phyloP scores from a whole-genome alignment of 805 yeast genomes.

The Isabelozyma pseudorhagii region DNA sequence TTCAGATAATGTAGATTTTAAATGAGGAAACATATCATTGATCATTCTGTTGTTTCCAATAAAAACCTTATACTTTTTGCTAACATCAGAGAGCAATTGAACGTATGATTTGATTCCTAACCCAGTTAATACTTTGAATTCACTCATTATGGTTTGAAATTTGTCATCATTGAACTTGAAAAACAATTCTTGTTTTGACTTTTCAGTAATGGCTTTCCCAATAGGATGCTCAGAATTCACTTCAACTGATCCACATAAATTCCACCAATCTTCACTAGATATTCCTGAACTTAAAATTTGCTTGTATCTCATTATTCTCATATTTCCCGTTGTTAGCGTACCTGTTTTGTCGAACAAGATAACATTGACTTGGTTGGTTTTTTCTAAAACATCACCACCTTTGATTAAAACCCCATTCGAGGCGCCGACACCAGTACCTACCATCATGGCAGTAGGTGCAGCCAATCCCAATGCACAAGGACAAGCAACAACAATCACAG shows the following conservation, averaged over 20 bases:
- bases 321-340: slow-evolving; percentile 82
- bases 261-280: slow-evolving; percentile 43
- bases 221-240: slow-evolving; percentile 81
- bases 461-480: slow-evolving; percentile 98
- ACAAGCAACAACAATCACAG: slow-evolving; percentile 96
- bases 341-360: slow-evolving; percentile 95
- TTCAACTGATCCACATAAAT: slow-evolving; percentile 58
- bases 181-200: slow-evolving; percentile 24
- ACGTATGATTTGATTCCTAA: slow-evolving; percentile 42
- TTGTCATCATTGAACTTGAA: slow-evolving; percentile 29
- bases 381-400: slow-evolving; percentile 88
- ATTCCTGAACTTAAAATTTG: slow-evolving; percentile 10
- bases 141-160: slow-evolving; percentile 26
- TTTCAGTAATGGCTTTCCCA: slow-evolving; percentile 62
- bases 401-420: slow-evolving; percentile 83
- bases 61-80: slow-evolving; percentile 26
- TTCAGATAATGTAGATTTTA: slow-evolving; percentile 1
- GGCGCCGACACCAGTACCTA: slow-evolving; percentile 97
- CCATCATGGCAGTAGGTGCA: slow-evolving; percentile 99
- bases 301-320: slow-evolving; percentile 41
- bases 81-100: slow-evolving; percentile 19
- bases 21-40: slow-evolving; percentile 10
- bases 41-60: slow-evolving; percentile 56
- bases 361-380: slow-evolving; percentile 57
- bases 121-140: slow-evolving; percentile 40